phyloP scores from a whole-genome alignment of 176 grass and related monocot genomes.

The Hsuehochloa calcarea region DNA sequence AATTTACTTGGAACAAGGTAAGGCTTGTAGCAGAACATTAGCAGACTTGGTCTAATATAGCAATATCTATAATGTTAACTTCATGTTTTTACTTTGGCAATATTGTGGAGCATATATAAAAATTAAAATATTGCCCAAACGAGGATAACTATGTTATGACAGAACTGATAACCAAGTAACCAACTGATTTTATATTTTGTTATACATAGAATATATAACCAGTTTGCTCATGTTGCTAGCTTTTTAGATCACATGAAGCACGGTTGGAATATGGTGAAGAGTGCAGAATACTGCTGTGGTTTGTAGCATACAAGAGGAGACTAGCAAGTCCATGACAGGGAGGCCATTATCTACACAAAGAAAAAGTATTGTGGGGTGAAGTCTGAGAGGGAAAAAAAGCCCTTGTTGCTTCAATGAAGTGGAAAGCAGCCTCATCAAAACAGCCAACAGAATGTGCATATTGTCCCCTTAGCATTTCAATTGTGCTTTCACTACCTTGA shows the following conservation, averaged over 20 bases:
- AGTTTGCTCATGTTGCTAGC: neutral
- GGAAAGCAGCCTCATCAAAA: constrained; percentile 85
- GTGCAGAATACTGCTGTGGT: constrained; percentile 8
- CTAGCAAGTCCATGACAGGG: neutral
- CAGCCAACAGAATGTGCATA: constrained; percentile 98
- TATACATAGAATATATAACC: neutral
- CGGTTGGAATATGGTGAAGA: neutral
- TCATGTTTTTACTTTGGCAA: neutral
- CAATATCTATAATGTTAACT: neutral
- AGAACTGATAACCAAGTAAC: neutral
- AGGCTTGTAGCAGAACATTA: constrained; percentile 25
- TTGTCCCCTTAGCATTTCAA: constrained; percentile 85
- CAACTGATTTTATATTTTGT: neutral
- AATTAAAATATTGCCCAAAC: neutral
- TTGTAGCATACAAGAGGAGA: constrained; percentile 24
- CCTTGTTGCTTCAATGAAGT: constrained; percentile 84
- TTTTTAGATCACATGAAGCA: constrained; percentile 7
- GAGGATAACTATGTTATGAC: neutral
- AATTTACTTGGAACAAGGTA: constrained; percentile 3
- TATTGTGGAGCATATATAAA: neutral
- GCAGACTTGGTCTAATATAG: constrained; percentile 4
- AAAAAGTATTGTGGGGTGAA: neutral
- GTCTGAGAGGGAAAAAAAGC: constrained; percentile 16
- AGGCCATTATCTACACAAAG: neutral
- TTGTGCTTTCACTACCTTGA: constrained; percentile 82